Evolutionary conservation across 2,329 filamentous ascomycete species (phyloP), one percentile per base, ranked within the genome.

Genomic region (Tolypocladium ovalisporum): DNA sequence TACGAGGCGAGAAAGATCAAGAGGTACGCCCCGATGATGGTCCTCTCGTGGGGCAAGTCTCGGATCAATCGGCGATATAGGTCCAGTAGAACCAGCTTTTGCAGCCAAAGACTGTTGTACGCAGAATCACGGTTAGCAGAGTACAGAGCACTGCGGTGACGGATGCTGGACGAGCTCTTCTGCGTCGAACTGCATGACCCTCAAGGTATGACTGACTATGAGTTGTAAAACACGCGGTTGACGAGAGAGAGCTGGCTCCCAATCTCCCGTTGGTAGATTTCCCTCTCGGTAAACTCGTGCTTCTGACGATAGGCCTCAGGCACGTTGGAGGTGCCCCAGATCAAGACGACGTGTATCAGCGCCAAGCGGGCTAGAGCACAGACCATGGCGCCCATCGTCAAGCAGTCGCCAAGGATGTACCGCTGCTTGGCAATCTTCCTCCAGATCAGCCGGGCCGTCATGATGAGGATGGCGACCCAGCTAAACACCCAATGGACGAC

Each of bases 341-440:
- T 64, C 44, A 72, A 57, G 52, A 71, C 68, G 22, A 73, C 67
- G 54, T 71, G 67, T 34, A 71, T 67, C 19, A 72, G 55, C 5
- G 62, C 65, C 5, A 67, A 54, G 8, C 66, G 58, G 1, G 60
- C 58, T 42, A 67, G 29, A 10, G 58, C 63, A 52, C 64, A 70
- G 44, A 76, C 32, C 57, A 72, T 74, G 10, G 71, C 69, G 56
- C 73, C 76, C 72, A 78, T 74, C 35, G 62, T 65, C 55, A 65
- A 54, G 53, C 59, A 67, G 54, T 68, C 66, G 42, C 60, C 62
- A 13, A 55, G n/a, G 27, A 60, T 59, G 42, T 59, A 64, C 3
- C 59, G 34, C 40, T 67, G 65, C 19, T 54, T 60, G 27, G 57
- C 54, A 12, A 61, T 34, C 47, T 60, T 66, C 22, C 58, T 61